Evolutionary conservation across 305 asterid species (phyloP).

Genomic region (Rubia tinctorum): DNA sequence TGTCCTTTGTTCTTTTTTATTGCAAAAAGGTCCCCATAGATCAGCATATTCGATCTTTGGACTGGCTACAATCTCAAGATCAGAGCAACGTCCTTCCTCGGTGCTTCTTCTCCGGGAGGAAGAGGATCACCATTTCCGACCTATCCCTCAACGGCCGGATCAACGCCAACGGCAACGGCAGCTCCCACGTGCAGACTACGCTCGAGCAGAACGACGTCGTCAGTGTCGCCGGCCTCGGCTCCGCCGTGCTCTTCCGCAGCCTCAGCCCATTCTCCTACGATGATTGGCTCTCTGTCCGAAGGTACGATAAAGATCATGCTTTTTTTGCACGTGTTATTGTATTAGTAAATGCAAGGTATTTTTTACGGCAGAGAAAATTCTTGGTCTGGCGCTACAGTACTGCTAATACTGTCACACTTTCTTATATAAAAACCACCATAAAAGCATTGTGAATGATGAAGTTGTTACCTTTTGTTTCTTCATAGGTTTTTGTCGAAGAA

Average conservation of each 20-base stretch:
- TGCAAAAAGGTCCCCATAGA: conserved; percentile 64
- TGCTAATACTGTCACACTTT: no score
- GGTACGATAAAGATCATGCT: conserved; percentile 32
- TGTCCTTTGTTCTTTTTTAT: background rate
- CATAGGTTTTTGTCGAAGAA: conserved; percentile 77
- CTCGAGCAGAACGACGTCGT: conserved; percentile 37
- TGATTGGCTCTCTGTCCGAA: conserved; percentile 78
- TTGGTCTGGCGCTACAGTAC: no score
- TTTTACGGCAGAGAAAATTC: no score
- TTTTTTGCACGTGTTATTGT: background rate
- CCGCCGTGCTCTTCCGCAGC: conserved; percentile 83
- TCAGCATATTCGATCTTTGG: conserved; percentile 62
- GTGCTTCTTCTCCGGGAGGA: conserved; percentile 75
- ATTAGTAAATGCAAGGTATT: no score
- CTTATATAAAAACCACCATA: no score
- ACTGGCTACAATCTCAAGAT: conserved; percentile 81
- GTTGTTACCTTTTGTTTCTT: conserved; percentile 13
- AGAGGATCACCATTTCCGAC: conserved; percentile 26
- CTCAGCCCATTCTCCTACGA: conserved; percentile 61
- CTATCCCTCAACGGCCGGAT: conserved; percentile 20
- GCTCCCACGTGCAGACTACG: conserved; percentile 18
- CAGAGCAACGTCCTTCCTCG: conserved; percentile 52
- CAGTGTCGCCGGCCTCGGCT: conserved; percentile 89
- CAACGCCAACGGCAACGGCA: conserved; percentile 27
- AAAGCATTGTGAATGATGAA: conserved; percentile 5